Percentiles rank a stretch among this genome's conserved stretches.
Conservation (phyloP, 345 rosid genomes). For the Angophora floribunda region DNA sequence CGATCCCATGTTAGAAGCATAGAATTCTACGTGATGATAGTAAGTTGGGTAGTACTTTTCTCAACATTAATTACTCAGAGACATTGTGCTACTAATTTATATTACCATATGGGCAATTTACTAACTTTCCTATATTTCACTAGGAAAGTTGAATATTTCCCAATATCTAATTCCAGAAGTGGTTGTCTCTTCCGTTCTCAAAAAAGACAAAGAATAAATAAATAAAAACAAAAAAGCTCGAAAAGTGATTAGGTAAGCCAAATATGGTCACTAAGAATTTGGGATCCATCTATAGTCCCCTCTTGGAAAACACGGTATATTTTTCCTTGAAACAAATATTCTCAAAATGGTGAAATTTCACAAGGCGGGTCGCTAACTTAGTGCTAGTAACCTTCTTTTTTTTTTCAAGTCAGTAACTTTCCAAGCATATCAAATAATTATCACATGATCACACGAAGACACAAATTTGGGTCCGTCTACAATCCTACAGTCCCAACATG, state of each 20-base stretch:
- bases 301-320: background rate
- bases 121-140: background rate
- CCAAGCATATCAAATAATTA: background rate
- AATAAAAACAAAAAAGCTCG: background rate
- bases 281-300: background rate
- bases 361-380: background rate
- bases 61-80: background rate
- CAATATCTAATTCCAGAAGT: background rate
- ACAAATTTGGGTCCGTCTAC: background rate
- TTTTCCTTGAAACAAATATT: background rate
- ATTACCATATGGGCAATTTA: background rate
- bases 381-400: background rate
- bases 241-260: background rate
- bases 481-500: background rate
- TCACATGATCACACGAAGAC: background rate
- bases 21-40: background rate
- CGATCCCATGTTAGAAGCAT: background rate
- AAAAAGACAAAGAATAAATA: accelerated
- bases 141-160: background rate
- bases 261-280: background rate
- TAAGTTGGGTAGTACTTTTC: background rate
- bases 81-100: background rate
- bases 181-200: background rate
- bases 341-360: background rate
- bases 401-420: background rate